Base-by-base conservation (phyloP, 2,329 filamentous ascomycete genomes). In the Ophiostoma pallidulum region DNA sequence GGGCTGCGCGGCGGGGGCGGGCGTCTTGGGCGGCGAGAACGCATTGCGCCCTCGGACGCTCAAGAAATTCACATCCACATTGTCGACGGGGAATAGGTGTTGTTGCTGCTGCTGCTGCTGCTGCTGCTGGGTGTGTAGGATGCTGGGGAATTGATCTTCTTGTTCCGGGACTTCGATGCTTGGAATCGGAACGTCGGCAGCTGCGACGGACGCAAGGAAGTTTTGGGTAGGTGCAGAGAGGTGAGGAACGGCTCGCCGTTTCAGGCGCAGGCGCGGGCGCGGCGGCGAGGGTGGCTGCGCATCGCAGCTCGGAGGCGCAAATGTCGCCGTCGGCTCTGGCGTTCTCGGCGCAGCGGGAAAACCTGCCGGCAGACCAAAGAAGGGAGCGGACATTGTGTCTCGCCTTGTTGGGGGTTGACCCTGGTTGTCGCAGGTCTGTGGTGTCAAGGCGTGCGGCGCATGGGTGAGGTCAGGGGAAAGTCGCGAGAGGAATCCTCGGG, bases 121-220 rank as follows among this genome's bases (percentile, higher is more conserved):
- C 16, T 46, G 39, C 10, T 29, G 43, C 18, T 41, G 44, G 19
- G 29, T 14, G 4, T 31, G 32, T 7, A 46, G 16, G 16, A 22
- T 29, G 19, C 31, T 43, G 10, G 37, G 19, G 19, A 39, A 26
- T 37, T 31, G 14, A 60, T 45, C 55, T 43, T 33, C 64, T 56
- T 20, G 65, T 61, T 70, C 66, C 43, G 75, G 71, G 51, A 75
- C 68, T 61, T 83, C 79, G 48, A 83, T 80, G 60, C 78, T 82
- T 13, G 78, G 79, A 44, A 83, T 73, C 20, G 78, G 77, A 4
- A 80, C 66, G 58, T 83, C 79, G 51, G 77, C 79, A 16, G 78
- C 77, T 38, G 77, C 78, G 49, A 83, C 79, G 4, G 78, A 82
- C 3, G 77, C 78, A n/a, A 83, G 71, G 57, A 83, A 83, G 43